phyloP scores from a whole-genome alignment of 208 protist species.

The Sergeia podlipaevii region DNA sequence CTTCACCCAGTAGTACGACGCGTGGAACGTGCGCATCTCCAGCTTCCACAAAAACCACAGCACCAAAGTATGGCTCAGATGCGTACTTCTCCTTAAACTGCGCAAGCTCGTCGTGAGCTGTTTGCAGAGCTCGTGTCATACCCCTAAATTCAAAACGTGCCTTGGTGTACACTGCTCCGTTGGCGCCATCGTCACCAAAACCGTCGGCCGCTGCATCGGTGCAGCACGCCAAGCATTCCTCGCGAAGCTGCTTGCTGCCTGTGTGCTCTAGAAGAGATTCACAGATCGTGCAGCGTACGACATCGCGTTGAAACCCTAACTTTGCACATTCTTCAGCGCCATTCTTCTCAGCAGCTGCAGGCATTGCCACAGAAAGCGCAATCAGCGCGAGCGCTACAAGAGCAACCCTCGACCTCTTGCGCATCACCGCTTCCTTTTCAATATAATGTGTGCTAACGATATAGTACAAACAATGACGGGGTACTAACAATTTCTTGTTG shows the following conservation, averaged over 20 bases:
- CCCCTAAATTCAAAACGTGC: too few species aligned
- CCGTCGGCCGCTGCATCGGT: too few species aligned
- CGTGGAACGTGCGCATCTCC: not conserved
- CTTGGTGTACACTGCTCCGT: not conserved
- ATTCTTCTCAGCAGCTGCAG: not conserved
- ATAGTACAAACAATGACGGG: too few species aligned
- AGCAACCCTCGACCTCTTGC: too few species aligned
- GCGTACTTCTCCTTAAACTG: not conserved
- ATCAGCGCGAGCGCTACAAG: not conserved
- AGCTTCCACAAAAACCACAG: not conserved
- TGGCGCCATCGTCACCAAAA: conserved; percentile 5
- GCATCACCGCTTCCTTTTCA: too few species aligned
- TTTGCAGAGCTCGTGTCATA: not conserved
- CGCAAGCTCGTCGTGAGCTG: not conserved
- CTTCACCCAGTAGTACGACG: conserved; percentile 14
- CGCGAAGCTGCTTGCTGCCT: conserved; percentile 19
- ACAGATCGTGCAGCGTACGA: conserved; percentile 33
- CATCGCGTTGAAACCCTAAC: conserved; percentile 32
- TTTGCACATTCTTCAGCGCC: conserved; percentile 25
- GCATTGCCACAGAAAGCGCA: not conserved
- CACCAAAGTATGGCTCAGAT: not conserved
- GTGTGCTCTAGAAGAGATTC: conserved; percentile 35
- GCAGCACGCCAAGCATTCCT: conserved; percentile 61
- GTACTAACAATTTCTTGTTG: too few species aligned
- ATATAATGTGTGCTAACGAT: too few species aligned